Conservation (phyloP, 192 early-diverging fungal species). For the Coemansia guatemalensis region DNA sequence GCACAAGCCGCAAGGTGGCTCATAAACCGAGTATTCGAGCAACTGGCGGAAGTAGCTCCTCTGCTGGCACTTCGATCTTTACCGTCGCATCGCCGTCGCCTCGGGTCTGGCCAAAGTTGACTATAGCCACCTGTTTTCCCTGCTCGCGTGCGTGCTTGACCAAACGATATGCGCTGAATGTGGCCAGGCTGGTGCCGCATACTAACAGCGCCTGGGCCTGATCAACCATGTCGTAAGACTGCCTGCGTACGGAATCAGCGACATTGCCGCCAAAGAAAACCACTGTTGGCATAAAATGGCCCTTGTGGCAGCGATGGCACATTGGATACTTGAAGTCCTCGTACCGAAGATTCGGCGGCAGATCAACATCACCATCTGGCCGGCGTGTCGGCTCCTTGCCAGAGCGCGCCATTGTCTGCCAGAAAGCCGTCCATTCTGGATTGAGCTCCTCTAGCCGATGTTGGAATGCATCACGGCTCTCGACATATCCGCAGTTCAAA, state of each 20-base stretch:
- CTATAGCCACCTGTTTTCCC: constrained; percentile 62
- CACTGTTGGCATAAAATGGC: constrained; percentile 73
- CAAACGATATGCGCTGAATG: constrained; percentile 81
- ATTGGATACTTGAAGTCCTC: constrained; percentile 68
- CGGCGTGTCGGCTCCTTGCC: constrained; percentile 59
- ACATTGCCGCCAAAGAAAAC: constrained; percentile 94
- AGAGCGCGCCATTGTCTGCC: constrained; percentile 35
- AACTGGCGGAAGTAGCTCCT: constrained; percentile 31
- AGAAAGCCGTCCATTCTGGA: constrained; percentile 60
- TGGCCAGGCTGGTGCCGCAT: constrained; percentile 78
- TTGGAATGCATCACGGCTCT: constrained; percentile 66
- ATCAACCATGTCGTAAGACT: constrained; percentile 61
- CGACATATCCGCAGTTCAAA: constrained; percentile 61
- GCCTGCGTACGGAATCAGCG: constrained; percentile 49
- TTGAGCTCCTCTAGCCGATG: constrained; percentile 63
- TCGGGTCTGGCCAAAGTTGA: constrained; percentile 77
- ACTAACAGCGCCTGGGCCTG: constrained; percentile 65
- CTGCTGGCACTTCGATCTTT: constrained; percentile 35
- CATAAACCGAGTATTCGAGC: constrained; percentile 5
- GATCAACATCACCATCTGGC: constrained; percentile 84
- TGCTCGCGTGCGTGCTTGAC: constrained; percentile 61
- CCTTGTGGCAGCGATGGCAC: constrained; percentile 63
- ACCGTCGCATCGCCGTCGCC: constrained; percentile 57
- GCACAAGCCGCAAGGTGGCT: neutral
- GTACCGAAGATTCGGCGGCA: constrained; percentile 59